These are phyloP conservation scores for California macrophylla DNA, from an alignment of 441 rosid species.

Conservation along the genomic window DNA sequence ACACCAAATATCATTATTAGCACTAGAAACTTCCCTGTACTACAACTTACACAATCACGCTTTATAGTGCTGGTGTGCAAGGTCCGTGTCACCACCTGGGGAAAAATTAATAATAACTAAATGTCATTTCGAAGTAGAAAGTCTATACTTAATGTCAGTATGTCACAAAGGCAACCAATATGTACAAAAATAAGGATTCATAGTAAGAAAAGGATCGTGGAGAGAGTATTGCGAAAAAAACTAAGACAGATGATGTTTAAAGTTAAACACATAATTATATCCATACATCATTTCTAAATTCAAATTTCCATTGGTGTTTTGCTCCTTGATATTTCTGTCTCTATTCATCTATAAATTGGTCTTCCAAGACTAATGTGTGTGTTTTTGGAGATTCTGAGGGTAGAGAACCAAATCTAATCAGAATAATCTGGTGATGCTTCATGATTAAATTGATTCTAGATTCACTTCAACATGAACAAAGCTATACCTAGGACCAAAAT, in stretches of 20 bases:
- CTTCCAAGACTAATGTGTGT: background rate
- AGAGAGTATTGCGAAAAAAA: background rate
- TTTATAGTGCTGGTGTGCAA: slow-evolving; percentile 40
- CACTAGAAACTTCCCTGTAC: slow-evolving; percentile 62
- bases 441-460: background rate
- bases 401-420: background rate
- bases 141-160: background rate
- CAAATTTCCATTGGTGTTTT: background rate
- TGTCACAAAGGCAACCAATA: background rate
- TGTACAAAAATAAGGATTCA: background rate
- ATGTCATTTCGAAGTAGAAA: slow-evolving; percentile 17
- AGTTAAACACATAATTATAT: background rate
- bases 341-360: background rate
- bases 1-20: slow-evolving; percentile 57
- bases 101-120: slow-evolving; percentile 13
- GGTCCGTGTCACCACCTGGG: slow-evolving; percentile 58
- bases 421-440: background rate
- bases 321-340: background rate
- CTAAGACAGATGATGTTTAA: background rate
- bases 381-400: background rate
- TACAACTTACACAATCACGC: slow-evolving; percentile 52
- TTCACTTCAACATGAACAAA: background rate
- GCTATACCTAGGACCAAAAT: background rate
- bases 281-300: background rate
- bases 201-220: background rate